Evolutionary conservation across 345 rosid species (phyloP).

Genomic region (Ceriops decandra): DNA sequence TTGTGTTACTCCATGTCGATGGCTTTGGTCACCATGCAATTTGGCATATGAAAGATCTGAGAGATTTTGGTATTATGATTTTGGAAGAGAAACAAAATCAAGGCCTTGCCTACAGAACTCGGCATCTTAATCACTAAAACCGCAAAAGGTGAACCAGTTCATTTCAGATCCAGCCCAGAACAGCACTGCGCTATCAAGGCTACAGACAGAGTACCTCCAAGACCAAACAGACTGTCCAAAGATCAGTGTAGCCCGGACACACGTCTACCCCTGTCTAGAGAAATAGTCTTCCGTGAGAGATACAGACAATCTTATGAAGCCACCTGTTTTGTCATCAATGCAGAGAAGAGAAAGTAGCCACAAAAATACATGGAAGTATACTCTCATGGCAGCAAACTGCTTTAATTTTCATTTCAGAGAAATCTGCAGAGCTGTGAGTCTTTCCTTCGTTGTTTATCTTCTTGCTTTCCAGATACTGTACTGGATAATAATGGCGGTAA

Average conservation of each 20-base stretch:
- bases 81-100: slow-evolving; percentile 40
- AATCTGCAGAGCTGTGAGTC: background rate
- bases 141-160: slow-evolving; percentile 31
- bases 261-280: slow-evolving; percentile 6
- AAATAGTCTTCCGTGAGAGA: slow-evolving; percentile 11
- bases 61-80: slow-evolving; percentile 35
- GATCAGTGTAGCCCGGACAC: slow-evolving; percentile 11
- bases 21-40: slow-evolving; percentile 58
- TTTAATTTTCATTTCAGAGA: slow-evolving; percentile 2
- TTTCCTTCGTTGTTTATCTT: too few species aligned
- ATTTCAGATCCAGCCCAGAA: slow-evolving; percentile 11
- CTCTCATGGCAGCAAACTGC: background rate
- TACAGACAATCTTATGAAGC: slow-evolving; percentile 25
- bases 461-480: too few species aligned
- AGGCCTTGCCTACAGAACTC: slow-evolving; percentile 5
- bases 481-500: too few species aligned
- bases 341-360: slow-evolving; percentile 19
- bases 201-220: slow-evolving; percentile 3
- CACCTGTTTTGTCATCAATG: slow-evolving; percentile 31
- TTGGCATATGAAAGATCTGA: slow-evolving; percentile 43
- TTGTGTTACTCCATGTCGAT: slow-evolving; percentile 46
- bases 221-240: slow-evolving; percentile 20
- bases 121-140: slow-evolving; percentile 14
- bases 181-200: slow-evolving; percentile 11
- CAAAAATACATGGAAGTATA: background rate